Conservation (phyloP, 2,329 filamentous ascomycete genomes). For the Cladorrhinum sp. region DNA sequence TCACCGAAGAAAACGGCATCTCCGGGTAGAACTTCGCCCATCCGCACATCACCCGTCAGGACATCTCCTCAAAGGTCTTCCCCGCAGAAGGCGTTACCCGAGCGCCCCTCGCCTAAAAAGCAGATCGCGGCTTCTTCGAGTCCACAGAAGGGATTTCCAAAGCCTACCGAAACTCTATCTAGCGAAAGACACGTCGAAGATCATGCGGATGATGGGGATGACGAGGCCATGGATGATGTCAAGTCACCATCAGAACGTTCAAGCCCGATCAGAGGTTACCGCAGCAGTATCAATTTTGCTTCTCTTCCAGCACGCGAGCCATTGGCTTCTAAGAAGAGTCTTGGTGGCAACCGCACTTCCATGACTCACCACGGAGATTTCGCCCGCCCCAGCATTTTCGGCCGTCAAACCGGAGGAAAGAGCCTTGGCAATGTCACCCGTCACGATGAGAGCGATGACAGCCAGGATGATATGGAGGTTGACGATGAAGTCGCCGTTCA, state of each 20-base stretch:
- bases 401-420: slow-evolving; percentile 69
- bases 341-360: slow-evolving; percentile 64
- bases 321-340: slow-evolving; percentile 77
- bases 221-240: slow-evolving; percentile 41
- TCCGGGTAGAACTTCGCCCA: slow-evolving; percentile 21
- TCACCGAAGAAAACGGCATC: slow-evolving; percentile 20
- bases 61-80: slow-evolving; percentile 25
- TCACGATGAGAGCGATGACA: slow-evolving; percentile 29
- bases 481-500: slow-evolving; percentile 39
- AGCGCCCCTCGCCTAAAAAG: slow-evolving; percentile 16
- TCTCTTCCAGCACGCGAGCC: slow-evolving; percentile 89
- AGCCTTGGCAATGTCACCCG: slow-evolving; percentile 54
- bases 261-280: slow-evolving; percentile 69
- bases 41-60: slow-evolving; percentile 12
- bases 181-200: not conserved
- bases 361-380: slow-evolving; percentile 76
- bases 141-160: slow-evolving; percentile 16
- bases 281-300: slow-evolving; percentile 93
- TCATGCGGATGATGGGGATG: slow-evolving; percentile 26
- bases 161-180: slow-evolving; percentile 16
- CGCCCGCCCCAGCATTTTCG: slow-evolving; percentile 69
- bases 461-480: slow-evolving; percentile 53
- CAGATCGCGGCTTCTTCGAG: slow-evolving; percentile 11
- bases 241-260: slow-evolving; percentile 65
- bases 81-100: slow-evolving; percentile 3